These are phyloP conservation scores for Exophiala oligosperma DNA, from an alignment of 2,329 filamentous ascomycete genomes.

Conservation along the genomic window DNA sequence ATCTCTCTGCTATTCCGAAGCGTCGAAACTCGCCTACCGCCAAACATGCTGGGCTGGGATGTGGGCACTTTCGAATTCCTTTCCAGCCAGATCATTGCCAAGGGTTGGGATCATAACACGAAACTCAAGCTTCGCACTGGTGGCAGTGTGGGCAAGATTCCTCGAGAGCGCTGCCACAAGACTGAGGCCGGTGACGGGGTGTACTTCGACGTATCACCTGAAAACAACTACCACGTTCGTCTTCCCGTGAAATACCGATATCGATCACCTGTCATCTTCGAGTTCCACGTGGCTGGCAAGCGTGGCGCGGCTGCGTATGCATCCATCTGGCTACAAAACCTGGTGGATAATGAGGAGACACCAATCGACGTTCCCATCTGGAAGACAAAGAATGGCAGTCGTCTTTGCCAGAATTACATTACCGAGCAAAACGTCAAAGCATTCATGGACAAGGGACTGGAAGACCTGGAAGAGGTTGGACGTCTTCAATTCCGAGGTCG, in stretches of 20 bases:
- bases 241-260: conserved; percentile 90
- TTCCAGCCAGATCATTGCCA: conserved; percentile 62
- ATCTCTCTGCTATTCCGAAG: conserved; percentile 89
- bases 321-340: conserved; percentile 79
- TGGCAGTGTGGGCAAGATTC: conserved; percentile 73
- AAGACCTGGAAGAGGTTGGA: conserved; percentile 75
- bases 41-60: conserved; percentile 85
- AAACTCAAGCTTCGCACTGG: conserved; percentile 81
- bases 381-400: conserved; percentile 71
- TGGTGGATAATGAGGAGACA: conserved; percentile 75
- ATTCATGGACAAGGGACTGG: conserved; percentile 66
- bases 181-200: conserved; percentile 60
- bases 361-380: conserved; percentile 89
- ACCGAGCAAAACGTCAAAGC: conserved; percentile 71
- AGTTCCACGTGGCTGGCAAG: conserved; percentile 72
- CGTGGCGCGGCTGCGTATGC: conserved; percentile 74
- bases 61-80: conserved; percentile 91
- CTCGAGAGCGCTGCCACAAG: conserved; percentile 62
- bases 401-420: conserved; percentile 89
- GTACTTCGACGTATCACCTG: conserved; percentile 58
- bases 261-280: conserved; percentile 84
- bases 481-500: conserved; percentile 75
- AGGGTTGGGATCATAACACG: conserved; percentile 61
- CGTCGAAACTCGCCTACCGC: conserved; percentile 82
- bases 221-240: conserved; percentile 59